Base-by-base conservation (phyloP, 2,329 filamentous ascomycete genomes). In the Zalaria obscura region DNA sequence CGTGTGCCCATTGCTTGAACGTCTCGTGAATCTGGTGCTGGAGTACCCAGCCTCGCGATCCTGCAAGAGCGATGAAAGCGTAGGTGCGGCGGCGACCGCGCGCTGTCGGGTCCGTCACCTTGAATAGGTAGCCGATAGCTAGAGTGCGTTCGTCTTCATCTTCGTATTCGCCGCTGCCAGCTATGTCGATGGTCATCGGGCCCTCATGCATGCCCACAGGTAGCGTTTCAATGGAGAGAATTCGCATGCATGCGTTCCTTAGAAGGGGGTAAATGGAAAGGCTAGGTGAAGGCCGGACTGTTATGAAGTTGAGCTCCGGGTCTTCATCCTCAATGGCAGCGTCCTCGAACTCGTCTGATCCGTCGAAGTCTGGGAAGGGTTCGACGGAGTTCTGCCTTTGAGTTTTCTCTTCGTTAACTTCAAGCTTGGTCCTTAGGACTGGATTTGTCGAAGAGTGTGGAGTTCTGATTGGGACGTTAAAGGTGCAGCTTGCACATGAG, bases 401-500 rank as follows among this genome's bases (percentile, higher is more conserved):
- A 32, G 7, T 32, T n/a, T 32, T 32, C n/a, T 32, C 29, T n/a
- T 32, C 29, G 7, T 7, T 2, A 7, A 7, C n/a, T 7, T 32
- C 29, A 7, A 32, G 29, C 3, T n/a, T 32, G 3, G 7, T 32
- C n/a, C 29, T 7, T n/a, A 32, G n/a, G n/a, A 32, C 29, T n/a
- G 29, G 29, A 32, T n/a, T 32, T 32, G 29, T 7, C n/a, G 29
- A 7, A 7, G 29, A 32, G 29, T 32, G 29, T 7, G 29, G 7
- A 4, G 42, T 40, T 18, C 38, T 35, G 29, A 35, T 32, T n/a
- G 42, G 42, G 26, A 44, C 42, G 34, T 44, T 44, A 35, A 40
- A 44, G 4, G 35, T 36, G 39, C 42, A 44, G 25, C 41, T 44
- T 26, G 42, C 42, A 39, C 42, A 44, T 29, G 34, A 38, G 18